Percentiles rank a stretch among this genome's conserved stretches.
Conservation (phyloP, 1,284 basidiomycete genomes). For the Cryptococcus sp. region DNA sequence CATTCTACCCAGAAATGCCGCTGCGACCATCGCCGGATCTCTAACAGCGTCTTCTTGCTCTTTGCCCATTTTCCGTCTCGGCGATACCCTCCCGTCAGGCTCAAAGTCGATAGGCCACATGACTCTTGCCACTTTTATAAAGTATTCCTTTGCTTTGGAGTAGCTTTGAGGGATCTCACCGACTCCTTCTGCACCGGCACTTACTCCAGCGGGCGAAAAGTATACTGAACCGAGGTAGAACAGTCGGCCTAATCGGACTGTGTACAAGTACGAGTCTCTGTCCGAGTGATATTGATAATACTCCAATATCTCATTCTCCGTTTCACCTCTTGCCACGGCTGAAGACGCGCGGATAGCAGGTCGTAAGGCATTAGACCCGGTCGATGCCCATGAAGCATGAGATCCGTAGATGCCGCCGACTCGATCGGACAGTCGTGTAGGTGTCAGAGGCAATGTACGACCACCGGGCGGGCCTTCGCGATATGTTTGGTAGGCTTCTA, state of each 20-base stretch:
- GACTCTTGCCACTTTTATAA: constrained; percentile 72
- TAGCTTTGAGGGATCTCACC: constrained; percentile 76
- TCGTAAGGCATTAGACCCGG: constrained; percentile 67
- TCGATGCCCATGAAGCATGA: constrained; percentile 67
- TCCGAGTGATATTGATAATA: constrained; percentile 94
- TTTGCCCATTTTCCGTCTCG: constrained; percentile 59
- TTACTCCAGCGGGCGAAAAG: constrained; percentile 67
- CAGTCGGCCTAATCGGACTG: constrained; percentile 84
- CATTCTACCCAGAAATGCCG: constrained; percentile 88
- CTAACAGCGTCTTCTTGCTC: constrained; percentile 59
- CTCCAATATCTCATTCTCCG: constrained; percentile 87
- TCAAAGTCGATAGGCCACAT: constrained; percentile 73
- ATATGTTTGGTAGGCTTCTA: constrained; percentile 69
- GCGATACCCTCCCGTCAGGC: constrained; percentile 55
- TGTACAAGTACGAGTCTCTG: constrained; percentile 78
- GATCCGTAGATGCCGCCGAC: constrained; percentile 89
- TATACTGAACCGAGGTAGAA: constrained; percentile 92
- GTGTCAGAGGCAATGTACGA: constrained; percentile 75
- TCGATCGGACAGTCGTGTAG: constrained; percentile 84
- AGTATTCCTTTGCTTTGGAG: constrained; percentile 73
- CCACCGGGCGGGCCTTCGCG: constrained; percentile 88
- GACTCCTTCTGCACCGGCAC: constrained; percentile 83
- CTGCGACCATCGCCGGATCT: constrained; percentile 70
- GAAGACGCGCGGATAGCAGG: constrained; percentile 80
- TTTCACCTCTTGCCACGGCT: constrained; percentile 80